Conservation (phyloP, 306 rosid species). For the Malus sieversii region DNA sequence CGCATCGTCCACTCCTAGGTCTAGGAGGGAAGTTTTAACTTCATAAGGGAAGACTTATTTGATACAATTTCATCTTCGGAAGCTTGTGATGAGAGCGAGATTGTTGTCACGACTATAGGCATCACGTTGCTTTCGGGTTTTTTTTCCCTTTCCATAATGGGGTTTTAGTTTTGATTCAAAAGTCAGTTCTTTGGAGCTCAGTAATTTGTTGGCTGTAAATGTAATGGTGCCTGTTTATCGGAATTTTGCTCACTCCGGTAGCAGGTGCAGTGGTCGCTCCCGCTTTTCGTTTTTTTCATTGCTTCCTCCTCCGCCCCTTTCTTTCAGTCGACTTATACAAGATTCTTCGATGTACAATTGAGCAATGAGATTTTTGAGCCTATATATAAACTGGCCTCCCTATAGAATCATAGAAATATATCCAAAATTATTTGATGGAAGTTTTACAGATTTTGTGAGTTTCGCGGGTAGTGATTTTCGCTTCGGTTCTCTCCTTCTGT, state of each 20-base stretch:
- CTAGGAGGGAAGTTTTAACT: constrained; percentile 35
- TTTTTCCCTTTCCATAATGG: neutral
- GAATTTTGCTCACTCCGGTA: constrained; percentile 16
- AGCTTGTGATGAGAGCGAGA: neutral
- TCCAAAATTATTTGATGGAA: neutral
- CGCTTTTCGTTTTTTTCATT: neutral
- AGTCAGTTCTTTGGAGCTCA: neutral
- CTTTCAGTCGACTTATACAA: constrained; percentile 5
- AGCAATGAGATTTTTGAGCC: constrained; percentile 31
- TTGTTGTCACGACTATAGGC: neutral
- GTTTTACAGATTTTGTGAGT: neutral
- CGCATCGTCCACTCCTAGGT: constrained; percentile 26
- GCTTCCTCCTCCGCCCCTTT: neutral
- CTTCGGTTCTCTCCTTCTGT: no score
- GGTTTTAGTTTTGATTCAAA: constrained; percentile 9
- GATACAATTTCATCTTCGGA: neutral
- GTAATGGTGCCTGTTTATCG: constrained; percentile 9
- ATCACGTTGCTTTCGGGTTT: neutral
- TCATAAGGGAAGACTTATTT: constrained; percentile 5
- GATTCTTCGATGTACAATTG: constrained; percentile 32
- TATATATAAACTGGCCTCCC: constrained; percentile 26
- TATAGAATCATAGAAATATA: neutral
- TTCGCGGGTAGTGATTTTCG: no score
- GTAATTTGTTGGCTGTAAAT: constrained; percentile 3
- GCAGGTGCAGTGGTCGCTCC: constrained; percentile 15